These are phyloP conservation scores for Ophiosphaerella herpotricha DNA, from an alignment of 2,329 filamentous ascomycete genomes.

Conservation along the genomic window DNA sequence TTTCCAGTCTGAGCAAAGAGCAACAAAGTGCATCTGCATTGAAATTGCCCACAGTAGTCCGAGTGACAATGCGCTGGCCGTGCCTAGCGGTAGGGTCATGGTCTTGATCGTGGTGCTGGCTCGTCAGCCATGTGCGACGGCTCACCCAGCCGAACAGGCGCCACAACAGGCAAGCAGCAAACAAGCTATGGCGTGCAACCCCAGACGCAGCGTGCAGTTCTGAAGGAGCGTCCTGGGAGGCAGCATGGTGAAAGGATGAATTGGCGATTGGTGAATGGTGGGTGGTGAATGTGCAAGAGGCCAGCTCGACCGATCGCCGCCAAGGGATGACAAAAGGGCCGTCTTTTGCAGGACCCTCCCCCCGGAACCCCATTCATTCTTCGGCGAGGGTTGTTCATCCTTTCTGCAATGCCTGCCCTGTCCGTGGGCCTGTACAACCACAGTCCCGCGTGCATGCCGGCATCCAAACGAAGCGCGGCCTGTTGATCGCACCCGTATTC, in stretches of 20 bases:
- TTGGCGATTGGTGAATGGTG: too few relatives aligned
- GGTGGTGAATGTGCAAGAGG: background rate
- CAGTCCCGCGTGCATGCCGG: constrained; percentile 30
- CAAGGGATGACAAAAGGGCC: constrained; percentile 19
- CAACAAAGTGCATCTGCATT: constrained; percentile 2
- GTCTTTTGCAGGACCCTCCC: constrained; percentile 21
- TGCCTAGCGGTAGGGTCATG: too few relatives aligned
- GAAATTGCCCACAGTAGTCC: background rate
- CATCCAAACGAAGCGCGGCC: constrained; percentile 23
- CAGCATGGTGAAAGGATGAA: too few relatives aligned
- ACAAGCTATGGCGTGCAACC: too few relatives aligned
- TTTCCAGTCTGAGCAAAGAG: constrained; percentile 4
- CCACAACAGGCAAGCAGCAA: constrained; percentile 1
- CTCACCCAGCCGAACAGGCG: background rate
- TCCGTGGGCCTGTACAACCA: constrained; percentile 25
- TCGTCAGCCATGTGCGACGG: constrained; percentile 2
- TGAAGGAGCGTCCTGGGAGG: too few relatives aligned
- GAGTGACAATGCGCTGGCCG: background rate
- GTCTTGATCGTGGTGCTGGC: too few relatives aligned
- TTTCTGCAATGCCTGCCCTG: constrained; percentile 27
- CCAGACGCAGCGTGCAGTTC: background rate
- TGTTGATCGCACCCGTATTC: constrained; percentile 35
- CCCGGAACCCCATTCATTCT: constrained; percentile 22
- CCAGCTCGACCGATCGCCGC: constrained; percentile 19
- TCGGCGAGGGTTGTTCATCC: constrained; percentile 1